These are phyloP conservation scores for Rhizopogon vulgaris DNA, from an alignment of 768 basidiomycete genomes.

Conservation along the genomic window DNA sequence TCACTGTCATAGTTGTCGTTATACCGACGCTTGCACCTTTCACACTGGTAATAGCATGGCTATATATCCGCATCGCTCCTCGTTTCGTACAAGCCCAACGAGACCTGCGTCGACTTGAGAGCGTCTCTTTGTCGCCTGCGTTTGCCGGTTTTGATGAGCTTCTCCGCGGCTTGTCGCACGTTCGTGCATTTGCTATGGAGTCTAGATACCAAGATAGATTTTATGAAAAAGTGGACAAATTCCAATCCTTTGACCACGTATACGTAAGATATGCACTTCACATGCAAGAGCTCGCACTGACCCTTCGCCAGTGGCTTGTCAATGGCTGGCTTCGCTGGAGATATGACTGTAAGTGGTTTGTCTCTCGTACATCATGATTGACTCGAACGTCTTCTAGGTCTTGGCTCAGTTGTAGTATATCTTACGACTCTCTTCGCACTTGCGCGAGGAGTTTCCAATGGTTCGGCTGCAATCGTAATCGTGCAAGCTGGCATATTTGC, in stretches of 20 bases:
- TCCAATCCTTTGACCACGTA: constrained; percentile 66
- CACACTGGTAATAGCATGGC: constrained; percentile 60
- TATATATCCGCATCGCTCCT: constrained; percentile 60
- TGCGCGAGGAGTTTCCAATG: constrained; percentile 47
- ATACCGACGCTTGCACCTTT: constrained; percentile 62
- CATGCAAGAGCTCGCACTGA: neutral
- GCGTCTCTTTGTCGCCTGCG: constrained; percentile 61
- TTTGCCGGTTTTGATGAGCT: constrained; percentile 73
- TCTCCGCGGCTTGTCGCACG: constrained; percentile 57
- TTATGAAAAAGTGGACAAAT: constrained; percentile 55
- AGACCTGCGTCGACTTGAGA: constrained; percentile 63
- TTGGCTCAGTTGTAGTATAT: constrained; percentile 68
- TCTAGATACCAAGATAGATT: constrained; percentile 58
- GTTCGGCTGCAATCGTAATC: constrained; percentile 66
- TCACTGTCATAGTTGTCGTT: constrained; percentile 55
- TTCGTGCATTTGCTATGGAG: constrained; percentile 71
- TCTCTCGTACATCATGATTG: neutral
- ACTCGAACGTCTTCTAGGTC: constrained; percentile 28
- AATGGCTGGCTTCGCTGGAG: constrained; percentile 67
- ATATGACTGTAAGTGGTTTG: constrained; percentile 53
- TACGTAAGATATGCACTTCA: constrained; percentile 41
- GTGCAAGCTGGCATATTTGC: constrained; percentile 66
- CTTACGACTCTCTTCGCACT: constrained; percentile 65
- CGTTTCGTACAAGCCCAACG: constrained; percentile 56
- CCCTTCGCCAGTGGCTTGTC: constrained; percentile 49